A percentile compares a stretch with the other conserved stretches of the same genome.
Evolutionary conservation across 331 rosid species (phyloP).

Genomic region (Malus hybrid): DNA sequence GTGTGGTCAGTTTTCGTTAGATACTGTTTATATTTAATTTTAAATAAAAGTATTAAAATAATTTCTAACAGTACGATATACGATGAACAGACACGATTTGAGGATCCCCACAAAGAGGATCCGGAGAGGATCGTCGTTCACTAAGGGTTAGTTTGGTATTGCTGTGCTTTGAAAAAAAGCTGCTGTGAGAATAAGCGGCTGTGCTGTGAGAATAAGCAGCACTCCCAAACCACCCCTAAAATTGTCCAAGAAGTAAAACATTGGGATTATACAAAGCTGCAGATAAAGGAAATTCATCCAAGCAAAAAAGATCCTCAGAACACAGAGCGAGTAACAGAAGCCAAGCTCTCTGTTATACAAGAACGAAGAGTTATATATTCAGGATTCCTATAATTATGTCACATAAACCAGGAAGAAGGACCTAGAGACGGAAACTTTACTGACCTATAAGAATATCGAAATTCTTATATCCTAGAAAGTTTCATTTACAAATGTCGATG

Average conservation of each 20-base stretch:
- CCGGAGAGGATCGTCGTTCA: too few relatives aligned
- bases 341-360: not conserved
- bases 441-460: not conserved
- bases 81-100: too few relatives aligned
- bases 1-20: too few relatives aligned
- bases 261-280: not conserved
- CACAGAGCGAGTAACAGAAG: not conserved
- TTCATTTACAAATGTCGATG: not conserved
- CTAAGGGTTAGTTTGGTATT: too few relatives aligned
- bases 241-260: not conserved
- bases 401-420: not conserved
- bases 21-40: too few relatives aligned
- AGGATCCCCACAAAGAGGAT: too few relatives aligned
- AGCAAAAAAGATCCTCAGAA: not conserved
- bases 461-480: not conserved
- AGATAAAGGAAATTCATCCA: not conserved
- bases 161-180: too few relatives aligned
- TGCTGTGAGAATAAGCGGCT: too few relatives aligned
- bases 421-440: not conserved
- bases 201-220: too few relatives aligned
- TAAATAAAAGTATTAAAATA: too few relatives aligned
- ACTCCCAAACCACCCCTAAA: not conserved
- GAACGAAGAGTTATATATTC: not conserved
- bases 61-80: too few relatives aligned
- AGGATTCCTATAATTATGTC: not conserved